phyloP scores from a whole-genome alignment of 257 asterid genomes.

The Solanum boliviense region DNA sequence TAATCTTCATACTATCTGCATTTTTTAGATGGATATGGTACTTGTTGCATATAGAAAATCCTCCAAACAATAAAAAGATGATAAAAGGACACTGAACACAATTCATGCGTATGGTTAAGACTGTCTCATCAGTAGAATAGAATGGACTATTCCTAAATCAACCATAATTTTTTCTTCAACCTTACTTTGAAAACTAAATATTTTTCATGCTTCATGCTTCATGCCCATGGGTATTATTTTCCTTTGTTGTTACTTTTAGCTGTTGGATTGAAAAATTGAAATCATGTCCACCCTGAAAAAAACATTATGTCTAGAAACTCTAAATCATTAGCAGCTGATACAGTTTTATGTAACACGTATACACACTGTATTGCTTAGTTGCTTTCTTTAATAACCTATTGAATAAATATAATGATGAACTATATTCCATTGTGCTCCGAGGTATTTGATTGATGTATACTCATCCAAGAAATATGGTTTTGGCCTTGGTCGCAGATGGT shows the following conservation, averaged over 20 bases:
- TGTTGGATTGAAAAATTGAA: too few species aligned
- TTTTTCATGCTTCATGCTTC: neutral
- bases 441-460: constrained; percentile 21
- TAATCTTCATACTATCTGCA: too few species aligned
- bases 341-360: too few species aligned
- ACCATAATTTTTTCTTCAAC: neutral
- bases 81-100: too few species aligned
- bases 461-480: constrained; percentile 39
- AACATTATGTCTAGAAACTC: neutral
- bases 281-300: too few species aligned
- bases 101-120: neutral
- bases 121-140: neutral
- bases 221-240: neutral
- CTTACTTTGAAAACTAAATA: neutral
- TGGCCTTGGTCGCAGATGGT: constrained; percentile 60
- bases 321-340: too few species aligned
- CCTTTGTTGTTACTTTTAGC: neutral
- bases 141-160: neutral
- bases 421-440: too few species aligned
- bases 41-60: neutral
- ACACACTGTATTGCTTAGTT: neutral
- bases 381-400: neutral
- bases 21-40: neutral
- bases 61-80: neutral
- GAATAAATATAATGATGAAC: neutral